Evolutionary conservation across 139 green algal species (phyloP), one percentile per base, ranked within the genome.

Genomic region (Parachlorella kessleri): DNA sequence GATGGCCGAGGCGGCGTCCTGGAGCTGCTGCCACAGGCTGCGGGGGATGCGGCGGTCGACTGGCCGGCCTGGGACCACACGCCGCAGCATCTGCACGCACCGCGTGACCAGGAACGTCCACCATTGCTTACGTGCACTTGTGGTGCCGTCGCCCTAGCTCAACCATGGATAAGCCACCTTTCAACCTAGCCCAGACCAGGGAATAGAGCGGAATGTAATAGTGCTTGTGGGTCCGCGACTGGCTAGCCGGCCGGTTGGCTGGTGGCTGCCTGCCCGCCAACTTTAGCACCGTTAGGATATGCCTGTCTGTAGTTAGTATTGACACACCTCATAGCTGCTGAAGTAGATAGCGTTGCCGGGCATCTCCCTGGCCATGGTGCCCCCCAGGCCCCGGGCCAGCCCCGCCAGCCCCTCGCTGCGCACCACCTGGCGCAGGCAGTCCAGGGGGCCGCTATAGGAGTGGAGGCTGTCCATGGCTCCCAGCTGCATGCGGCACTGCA

Each of bases 321-420:
- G n/a, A n/a, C 48, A 14, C 63, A 80, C 83, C 74, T 92, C 85
- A 67, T 97, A 97, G 14, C 70, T 66, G 5, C 76, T 83, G 48
- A 97, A 97, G 73, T 95, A 94, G 0, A 95, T 38, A 5, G 91
- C 87, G 37, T 97, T 97, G n/a, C 93, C 92, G 0, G 90, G 90
- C 10, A 94, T 79, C 70, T 97, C 93, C 2, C 93, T 53, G 0
- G 72, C 78, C 39, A 96, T 73, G 3, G 93, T 97, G 30, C 87
- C 87, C 3, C 73, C 70, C 18, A 96, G 76, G 18, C 93, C 93
- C 0, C 93, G 84, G 1, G 64, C 78, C 40, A 97, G 66, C 3
- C 92, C 92, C 18, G 79, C 37, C 33, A 80, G 33, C 3, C 91
- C 92, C 68, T 97, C 90, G 1, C 33, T 76, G 42, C 32, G 30